A percentile compares a stretch with the other conserved stretches of the same genome.
Conservation (phyloP, 2,329 filamentous ascomycete species). For the Fusarium kyushuense region DNA sequence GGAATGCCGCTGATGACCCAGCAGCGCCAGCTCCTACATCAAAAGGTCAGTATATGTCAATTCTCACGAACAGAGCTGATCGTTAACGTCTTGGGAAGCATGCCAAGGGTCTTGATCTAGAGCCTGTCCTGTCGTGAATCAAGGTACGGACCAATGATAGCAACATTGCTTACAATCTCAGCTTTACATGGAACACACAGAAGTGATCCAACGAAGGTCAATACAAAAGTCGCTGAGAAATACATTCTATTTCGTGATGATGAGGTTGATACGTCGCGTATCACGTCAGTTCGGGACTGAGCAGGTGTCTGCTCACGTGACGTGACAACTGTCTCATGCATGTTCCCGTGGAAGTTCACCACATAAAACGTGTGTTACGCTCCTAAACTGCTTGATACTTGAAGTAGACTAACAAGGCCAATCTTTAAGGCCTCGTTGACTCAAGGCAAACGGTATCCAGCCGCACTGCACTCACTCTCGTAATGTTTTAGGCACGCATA, state of each 20-base stretch:
- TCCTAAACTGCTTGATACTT: neutral
- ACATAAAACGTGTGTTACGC: neutral
- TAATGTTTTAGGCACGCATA: neutral
- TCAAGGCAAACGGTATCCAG: neutral
- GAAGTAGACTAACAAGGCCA: neutral
- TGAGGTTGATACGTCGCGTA: neutral
- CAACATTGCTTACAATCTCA: constrained; percentile 50
- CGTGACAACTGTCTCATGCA: neutral
- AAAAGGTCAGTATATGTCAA: constrained; percentile 21
- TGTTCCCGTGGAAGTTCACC: neutral
- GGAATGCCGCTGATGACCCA: constrained; percentile 87
- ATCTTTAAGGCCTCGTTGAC: neutral
- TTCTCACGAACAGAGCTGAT: neutral
- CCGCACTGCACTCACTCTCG: neutral
- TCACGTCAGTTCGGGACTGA: constrained; percentile 1
- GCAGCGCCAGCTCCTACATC: constrained; percentile 84
- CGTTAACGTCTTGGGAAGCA: neutral
- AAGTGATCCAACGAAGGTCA: constrained; percentile 40
- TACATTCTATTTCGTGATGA: constrained; percentile 32
- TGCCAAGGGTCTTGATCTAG: neutral
- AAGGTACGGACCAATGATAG: constrained; percentile 53
- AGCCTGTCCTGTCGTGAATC: neutral
- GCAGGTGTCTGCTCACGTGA: constrained; percentile 16
- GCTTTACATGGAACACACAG: constrained; percentile 20
- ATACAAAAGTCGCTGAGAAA: constrained; percentile 15